phyloP scores from a whole-genome alignment of 768 basidiomycete genomes.

The Pleurotus citrinopileatus region DNA sequence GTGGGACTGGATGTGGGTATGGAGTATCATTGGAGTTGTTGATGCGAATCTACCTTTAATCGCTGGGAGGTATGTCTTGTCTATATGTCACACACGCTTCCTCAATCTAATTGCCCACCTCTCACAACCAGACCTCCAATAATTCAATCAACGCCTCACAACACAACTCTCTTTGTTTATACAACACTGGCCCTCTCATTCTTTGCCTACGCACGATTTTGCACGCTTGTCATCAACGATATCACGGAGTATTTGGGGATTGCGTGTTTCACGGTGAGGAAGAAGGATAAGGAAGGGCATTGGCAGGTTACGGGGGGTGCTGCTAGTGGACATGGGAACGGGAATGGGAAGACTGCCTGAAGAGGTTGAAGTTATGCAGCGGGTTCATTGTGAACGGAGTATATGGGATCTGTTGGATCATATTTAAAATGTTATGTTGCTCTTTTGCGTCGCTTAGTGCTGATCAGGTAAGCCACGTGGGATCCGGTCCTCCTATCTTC shows the following conservation, averaged over 20 bases:
- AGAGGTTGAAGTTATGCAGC: too few relatives aligned
- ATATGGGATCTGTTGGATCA: too few relatives aligned
- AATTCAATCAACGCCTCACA: constrained; percentile 64
- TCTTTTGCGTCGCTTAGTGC: too few relatives aligned
- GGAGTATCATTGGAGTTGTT: constrained; percentile 70
- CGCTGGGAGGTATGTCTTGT: constrained; percentile 55
- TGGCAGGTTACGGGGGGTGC: constrained; percentile 35
- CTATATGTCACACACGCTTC: constrained; percentile 9
- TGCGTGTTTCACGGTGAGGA: constrained; percentile 90
- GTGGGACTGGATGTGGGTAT: constrained; percentile 87
- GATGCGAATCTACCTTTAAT: constrained; percentile 81
- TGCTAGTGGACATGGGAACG: not conserved
- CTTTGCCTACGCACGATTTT: constrained; percentile 73
- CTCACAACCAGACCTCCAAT: constrained; percentile 50
- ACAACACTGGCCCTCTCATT: constrained; percentile 67
- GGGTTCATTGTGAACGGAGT: too few relatives aligned
- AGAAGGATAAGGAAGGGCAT: constrained; percentile 68
- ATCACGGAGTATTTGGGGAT: constrained; percentile 93
- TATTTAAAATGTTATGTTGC: too few relatives aligned
- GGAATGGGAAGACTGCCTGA: constrained; percentile 9
- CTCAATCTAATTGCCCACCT: not conserved
- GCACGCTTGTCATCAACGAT: constrained; percentile 76
- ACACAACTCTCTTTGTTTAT: constrained; percentile 70
- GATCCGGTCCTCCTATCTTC: too few relatives aligned
- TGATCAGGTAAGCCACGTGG: too few relatives aligned